Base-by-base conservation (phyloP, 371 early-diverging fungal species). In the Nematocida homosporus region DNA sequence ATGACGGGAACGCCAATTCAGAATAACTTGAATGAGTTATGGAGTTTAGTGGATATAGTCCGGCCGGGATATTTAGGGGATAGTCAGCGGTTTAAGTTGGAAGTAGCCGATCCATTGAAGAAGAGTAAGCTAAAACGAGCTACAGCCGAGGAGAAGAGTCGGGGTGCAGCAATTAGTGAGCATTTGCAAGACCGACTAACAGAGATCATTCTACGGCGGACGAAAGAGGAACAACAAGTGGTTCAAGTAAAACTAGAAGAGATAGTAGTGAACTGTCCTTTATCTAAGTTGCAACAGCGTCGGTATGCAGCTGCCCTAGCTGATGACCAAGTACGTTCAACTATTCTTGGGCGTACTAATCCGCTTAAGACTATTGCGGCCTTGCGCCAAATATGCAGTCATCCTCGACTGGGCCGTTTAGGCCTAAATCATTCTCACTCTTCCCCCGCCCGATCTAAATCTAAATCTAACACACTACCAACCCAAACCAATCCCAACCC, bases 1-100 rank as follows among this genome's bases (percentile, higher is more conserved):
- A 85, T 95, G 0, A 90, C 92, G 1, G 97, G 97, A 20, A 97
- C 97, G 20, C 96, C 96, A 0, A 93, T 97, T 47, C 96, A 97
- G 80, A 97, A 97, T 82, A 93, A 91, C 77, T 83, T 96, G 42
- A 89, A 87, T 52, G 98, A 97, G 79, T 86, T 97, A 6, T 96
- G 96, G 96, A 90, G 91, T 1, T 82, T 96, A 35, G 91, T 92
- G 78, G 94, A 97, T 83, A 95, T 93, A 83, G 88, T 93, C 0
- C 90, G 87, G 77, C 95, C 95, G 1, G 94, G 93, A 2, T 86
- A 90, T 48, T 85, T 98, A 10, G 96, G 96, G 40, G 87, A 91
- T 2, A 89, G 89, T 16, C 80, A 82, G 27, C 92, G 92, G 82
- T 97, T 97, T 82, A 87, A 93, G 29, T 88, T 61, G 23, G 79